Evolutionary conservation across 257 asterid species (phyloP), one percentile per base, ranked within the genome.

Genomic region (Solanum bukasovii): DNA sequence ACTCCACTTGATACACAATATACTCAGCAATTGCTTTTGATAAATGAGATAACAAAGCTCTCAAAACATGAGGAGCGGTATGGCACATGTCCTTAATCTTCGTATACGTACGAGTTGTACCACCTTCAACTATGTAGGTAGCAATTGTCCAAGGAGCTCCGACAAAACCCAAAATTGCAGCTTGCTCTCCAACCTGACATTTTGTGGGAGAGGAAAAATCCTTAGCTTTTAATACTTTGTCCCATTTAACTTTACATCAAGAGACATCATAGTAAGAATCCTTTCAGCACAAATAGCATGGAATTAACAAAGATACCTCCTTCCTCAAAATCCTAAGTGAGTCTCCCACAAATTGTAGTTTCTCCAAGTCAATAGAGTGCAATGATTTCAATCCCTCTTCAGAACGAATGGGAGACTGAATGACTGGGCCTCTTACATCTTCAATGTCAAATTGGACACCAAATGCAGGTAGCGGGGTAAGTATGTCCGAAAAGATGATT

Each of bases 121-220:
- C 98, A 18, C 99, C 98, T 90, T 97, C 99, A 18, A 96, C 98
- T 75, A 97, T 95, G 89, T 97, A 96, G 13, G 99, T 97, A 65
- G 98, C 99, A 90, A 97, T 96, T 25, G 99, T 97, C 98, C 99
- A 97, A 9, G 99, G 99, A 85, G 98, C 98, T 86, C 99, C 98
- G 29, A 97, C 98, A 90, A 97, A 97, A 27, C 98, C 99, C 95
- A 97, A 94, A 90, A 96, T 93, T 33, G 99, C 99, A 90, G 99
- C 98, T 83, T 92, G 90, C 61, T 93, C 94, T 84, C 99, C 98
- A 5, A 97, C 98, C 98, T 94, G 89, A 89, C 65, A 81, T 46
- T 46, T 81, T 9, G 3, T 31, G 42, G 29, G 70, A 29, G 20
- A 11, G 85, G 40, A 29, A 46, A 29, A 49, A 29, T 34, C 42